Evolutionary conservation across 1,139 yeast genomes (phyloP).

Genomic region (Candida dubliniensis): DNA sequence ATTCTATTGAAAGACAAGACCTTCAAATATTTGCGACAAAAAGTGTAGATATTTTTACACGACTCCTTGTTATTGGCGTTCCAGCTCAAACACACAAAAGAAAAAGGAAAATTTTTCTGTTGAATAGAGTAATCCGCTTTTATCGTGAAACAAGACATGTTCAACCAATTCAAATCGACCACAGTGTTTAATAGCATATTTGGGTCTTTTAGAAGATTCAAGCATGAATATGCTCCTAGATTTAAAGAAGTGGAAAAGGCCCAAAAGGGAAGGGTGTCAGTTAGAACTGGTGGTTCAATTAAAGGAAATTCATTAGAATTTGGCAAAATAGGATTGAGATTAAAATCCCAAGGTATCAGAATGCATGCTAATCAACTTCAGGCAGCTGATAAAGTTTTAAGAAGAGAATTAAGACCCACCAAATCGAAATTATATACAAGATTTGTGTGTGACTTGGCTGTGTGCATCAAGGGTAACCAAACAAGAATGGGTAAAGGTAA

Average conservation of each 20-base stretch:
- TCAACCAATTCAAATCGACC: slow-evolving; percentile 2
- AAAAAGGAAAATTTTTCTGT: slow-evolving; percentile 2
- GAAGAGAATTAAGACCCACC: slow-evolving; percentile 76
- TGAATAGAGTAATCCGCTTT: not conserved
- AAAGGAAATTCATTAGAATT: slow-evolving; percentile 81
- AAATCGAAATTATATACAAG: slow-evolving; percentile 76
- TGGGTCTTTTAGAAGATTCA: slow-evolving; percentile 42
- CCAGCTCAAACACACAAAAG: not conserved
- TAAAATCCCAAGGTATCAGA: slow-evolving; percentile 83
- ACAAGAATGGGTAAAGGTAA: slow-evolving; percentile 99
- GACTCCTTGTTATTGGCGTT: not conserved
- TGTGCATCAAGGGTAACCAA: slow-evolving; percentile 95
- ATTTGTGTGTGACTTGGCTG: slow-evolving; percentile 81
- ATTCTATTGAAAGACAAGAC: too few relatives aligned
- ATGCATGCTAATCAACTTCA: slow-evolving; percentile 86
- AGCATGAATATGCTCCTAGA: slow-evolving; percentile 88
- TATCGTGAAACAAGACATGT: not conserved
- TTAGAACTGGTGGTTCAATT: slow-evolving; percentile 90
- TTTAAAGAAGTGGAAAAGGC: slow-evolving; percentile 73
- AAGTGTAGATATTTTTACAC: not conserved
- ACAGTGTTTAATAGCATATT: not conserved
- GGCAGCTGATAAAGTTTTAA: slow-evolving; percentile 86
- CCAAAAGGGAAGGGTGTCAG: slow-evolving; percentile 93
- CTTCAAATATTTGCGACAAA: too few relatives aligned
- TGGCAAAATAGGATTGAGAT: slow-evolving; percentile 85